These are phyloP conservation scores for Ophiostoma triangulosporum DNA, from an alignment of 2,329 filamentous ascomycete genomes.

Conservation along the genomic window DNA sequence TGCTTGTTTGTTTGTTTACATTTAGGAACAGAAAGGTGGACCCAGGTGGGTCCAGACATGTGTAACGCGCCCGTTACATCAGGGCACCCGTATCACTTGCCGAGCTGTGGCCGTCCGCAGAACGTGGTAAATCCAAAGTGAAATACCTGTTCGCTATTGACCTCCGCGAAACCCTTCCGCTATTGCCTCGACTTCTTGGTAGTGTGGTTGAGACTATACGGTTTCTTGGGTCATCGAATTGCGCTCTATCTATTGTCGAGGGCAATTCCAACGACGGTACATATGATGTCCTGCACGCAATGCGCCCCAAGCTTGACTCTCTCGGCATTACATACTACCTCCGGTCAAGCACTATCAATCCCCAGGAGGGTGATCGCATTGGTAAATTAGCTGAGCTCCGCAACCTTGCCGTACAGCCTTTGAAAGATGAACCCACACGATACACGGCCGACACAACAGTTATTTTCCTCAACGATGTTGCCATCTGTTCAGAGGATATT, in stretches of 20 bases:
- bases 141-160: constrained; percentile 40
- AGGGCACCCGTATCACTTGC: not conserved
- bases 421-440: constrained; percentile 22
- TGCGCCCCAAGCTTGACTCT: constrained; percentile 26
- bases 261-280: constrained; percentile 43
- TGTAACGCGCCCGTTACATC: too few species aligned
- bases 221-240: constrained; percentile 31
- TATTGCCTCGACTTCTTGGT: constrained; percentile 38
- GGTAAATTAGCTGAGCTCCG: constrained; percentile 60
- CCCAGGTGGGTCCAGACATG: too few species aligned
- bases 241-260: constrained; percentile 41
- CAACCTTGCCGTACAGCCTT: constrained; percentile 53
- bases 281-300: constrained; percentile 30
- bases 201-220: constrained; percentile 26
- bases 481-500: constrained; percentile 39
- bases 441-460: constrained; percentile 26
- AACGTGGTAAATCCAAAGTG: constrained; percentile 1
- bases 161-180: constrained; percentile 28
- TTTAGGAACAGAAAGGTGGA: too few species aligned
- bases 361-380: constrained; percentile 38
- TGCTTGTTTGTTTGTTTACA: too few species aligned
- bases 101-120: not conserved
- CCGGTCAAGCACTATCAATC: constrained; percentile 27
- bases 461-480: constrained; percentile 42
- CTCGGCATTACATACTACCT: constrained; percentile 30